Base-by-base conservation (phyloP, 1,284 basidiomycete species). In the Pascua sp. region DNA sequence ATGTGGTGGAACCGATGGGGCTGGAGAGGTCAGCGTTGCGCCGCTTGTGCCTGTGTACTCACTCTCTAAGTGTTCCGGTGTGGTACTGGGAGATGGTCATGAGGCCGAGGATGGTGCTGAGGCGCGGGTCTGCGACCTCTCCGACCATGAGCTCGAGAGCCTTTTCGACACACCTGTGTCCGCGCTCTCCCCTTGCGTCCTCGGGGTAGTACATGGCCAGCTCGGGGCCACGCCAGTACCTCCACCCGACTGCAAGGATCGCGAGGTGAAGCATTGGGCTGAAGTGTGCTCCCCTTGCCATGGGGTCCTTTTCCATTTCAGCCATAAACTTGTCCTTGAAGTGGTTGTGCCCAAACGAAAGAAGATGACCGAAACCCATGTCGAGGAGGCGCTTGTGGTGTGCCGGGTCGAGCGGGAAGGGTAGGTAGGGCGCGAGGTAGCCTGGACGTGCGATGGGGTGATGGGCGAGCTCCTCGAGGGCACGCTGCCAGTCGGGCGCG, bases 401-500 rank as follows among this genome's bases (percentile, higher is more conserved):
- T 7, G 42, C 55, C n/a, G 50, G 47, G 12, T 56, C 55, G 11
- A 63, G 60, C 11, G 62, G 62, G 40, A 64, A 64, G 16, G 64
- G 64, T 11, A 66, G 58, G 47, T 66, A 66, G 2, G 60, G 53
- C n/a, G 64, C 60, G 8, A 66, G 60, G 32, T 62, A 66, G 17
- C 59, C 64, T 3, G 56, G 62, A 2, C 60, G 51, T 2, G 42
- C 49, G 8, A 45, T 47, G 1, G 59, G 59, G 11, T 16, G 37
- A 0, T 49, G 39, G 5, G 49, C 45, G 18, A 60, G 53, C 1
- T 59, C 60, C 18, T 61, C 51, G 9, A 66, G 53, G 11, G 54
- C 55, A 13, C 60, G 49, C 39, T 57, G 53, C 64, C 64, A 66
- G 49, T 63, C 64, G 4, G 64, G 57, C 16, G 51, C 59, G 8